phyloP scores from a whole-genome alignment of 495 filamentous ascomycete species.

The Lichenothelia convexa region DNA sequence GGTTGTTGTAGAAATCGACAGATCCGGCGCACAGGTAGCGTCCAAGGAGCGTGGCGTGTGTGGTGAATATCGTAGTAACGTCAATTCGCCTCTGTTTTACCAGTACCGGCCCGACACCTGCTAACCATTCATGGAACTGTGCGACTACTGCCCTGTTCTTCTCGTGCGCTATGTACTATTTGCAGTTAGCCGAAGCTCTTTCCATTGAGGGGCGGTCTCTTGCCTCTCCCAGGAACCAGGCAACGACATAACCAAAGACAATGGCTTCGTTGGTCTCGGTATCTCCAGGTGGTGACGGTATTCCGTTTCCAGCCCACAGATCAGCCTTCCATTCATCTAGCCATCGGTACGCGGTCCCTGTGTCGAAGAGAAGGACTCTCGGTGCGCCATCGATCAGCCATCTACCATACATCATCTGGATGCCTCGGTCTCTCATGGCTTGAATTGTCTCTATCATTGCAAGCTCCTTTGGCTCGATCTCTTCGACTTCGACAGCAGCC shows the following conservation, averaged over 20 bases:
- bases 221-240: conserved; percentile 97
- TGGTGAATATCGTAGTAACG: conserved; percentile 96
- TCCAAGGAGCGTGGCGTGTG: conserved; percentile 85
- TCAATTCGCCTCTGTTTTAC: conserved; percentile 88
- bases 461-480: conserved; percentile 64
- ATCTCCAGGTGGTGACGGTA: conserved; percentile 78
- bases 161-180: conserved; percentile 81
- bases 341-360: conserved; percentile 74
- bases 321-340: conserved; percentile 96
- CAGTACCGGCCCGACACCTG: conserved; percentile 86
- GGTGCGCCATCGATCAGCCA: conserved; percentile 97
- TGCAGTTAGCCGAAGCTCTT: too few relatives aligned
- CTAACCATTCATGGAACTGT: conserved; percentile 97
- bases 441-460: conserved; percentile 65
- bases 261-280: conserved; percentile 94
- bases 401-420: conserved; percentile 78
- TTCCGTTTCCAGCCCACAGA: conserved; percentile 82
- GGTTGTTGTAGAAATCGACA: conserved; percentile 98
- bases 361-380: conserved; percentile 84
- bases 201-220: conserved; percentile 13
- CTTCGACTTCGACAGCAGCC: conserved; percentile 93
- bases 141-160: conserved; percentile 78
- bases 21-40: conserved; percentile 93
- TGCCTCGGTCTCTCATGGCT: conserved; percentile 79
- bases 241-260: conserved; percentile 91